Percentiles rank a stretch among this genome's conserved stretches.
phyloP scores from a whole-genome alignment of 208 protist species.

The Trypanosoma avium region DNA sequence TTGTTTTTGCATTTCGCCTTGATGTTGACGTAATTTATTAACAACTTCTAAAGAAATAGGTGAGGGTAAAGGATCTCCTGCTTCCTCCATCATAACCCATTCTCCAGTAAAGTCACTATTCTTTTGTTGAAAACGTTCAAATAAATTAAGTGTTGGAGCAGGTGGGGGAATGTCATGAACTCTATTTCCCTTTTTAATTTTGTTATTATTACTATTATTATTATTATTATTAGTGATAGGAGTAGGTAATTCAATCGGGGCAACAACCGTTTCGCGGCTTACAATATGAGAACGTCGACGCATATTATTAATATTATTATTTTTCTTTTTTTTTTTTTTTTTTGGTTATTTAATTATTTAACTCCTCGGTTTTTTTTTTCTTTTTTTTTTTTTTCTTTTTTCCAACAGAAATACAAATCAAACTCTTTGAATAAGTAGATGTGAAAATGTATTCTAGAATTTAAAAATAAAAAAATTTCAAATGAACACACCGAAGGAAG shows the following conservation, averaged over 20 bases:
- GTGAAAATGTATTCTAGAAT: no score
- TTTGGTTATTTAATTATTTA: not conserved
- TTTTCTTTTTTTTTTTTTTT: not conserved
- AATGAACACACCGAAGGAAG: no score
- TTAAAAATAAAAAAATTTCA: no score
- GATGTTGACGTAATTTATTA: slow-evolving; percentile 45
- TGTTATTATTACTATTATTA: not conserved
- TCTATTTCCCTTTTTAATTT: not conserved
- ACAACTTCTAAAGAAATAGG: slow-evolving; percentile 38
- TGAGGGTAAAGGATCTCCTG: slow-evolving; percentile 14
- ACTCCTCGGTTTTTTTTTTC: slow-evolving; percentile 8
- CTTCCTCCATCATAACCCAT: slow-evolving; percentile 71
- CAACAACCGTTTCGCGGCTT: slow-evolving; percentile 12
- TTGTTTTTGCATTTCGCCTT: slow-evolving; percentile 23
- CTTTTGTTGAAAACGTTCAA: slow-evolving; percentile 63
- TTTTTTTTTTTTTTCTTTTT: slow-evolving; percentile 14
- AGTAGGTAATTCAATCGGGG: not conserved
- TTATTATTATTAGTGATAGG: not conserved
- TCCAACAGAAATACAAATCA: no score
- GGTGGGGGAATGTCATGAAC: slow-evolving; percentile 18
- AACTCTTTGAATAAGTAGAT: no score
- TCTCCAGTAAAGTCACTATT: slow-evolving; percentile 64
- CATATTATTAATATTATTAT: no score
- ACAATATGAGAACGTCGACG: slow-evolving; percentile 31
- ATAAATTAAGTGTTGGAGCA: slow-evolving; percentile 58